Conservation (phyloP, 176 grass and related monocot genomes). For the Bothriochloa decipiens region DNA sequence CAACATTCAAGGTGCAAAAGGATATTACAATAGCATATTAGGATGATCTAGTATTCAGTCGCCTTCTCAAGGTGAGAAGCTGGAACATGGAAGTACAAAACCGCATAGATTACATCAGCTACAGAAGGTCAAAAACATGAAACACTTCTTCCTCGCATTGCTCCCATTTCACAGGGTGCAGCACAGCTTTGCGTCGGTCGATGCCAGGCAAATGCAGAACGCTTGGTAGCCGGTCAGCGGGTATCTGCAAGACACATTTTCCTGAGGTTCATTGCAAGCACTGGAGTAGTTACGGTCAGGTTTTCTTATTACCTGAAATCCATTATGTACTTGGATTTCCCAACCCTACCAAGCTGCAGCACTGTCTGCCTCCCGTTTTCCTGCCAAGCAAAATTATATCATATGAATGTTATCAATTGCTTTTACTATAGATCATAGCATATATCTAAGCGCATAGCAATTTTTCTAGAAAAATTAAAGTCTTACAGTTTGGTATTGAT, state of each 20-base stretch:
- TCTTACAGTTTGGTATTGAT: too few relatives aligned
- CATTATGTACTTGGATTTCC: slow-evolving; percentile 83
- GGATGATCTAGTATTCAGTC: slow-evolving; percentile 1
- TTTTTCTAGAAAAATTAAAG: too few relatives aligned
- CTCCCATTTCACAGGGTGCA: slow-evolving; percentile 58
- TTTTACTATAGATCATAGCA: too few relatives aligned
- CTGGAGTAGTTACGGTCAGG: not conserved
- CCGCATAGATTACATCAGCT: not conserved
- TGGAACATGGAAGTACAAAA: slow-evolving; percentile 8
- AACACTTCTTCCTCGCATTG: too few relatives aligned
- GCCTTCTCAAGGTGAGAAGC: slow-evolving; percentile 41
- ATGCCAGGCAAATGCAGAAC: slow-evolving; percentile 91
- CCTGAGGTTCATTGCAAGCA: not conserved
- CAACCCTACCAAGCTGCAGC: slow-evolving; percentile 81
- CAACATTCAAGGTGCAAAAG: not conserved
- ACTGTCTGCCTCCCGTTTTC: slow-evolving; percentile 82
- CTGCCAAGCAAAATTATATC: slow-evolving; percentile 10
- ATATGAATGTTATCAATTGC: not conserved
- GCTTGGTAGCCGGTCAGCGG: slow-evolving; percentile 94
- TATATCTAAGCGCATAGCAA: too few relatives aligned
- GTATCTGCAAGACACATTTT: slow-evolving; percentile 47
- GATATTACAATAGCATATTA: not conserved
- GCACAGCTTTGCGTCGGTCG: slow-evolving; percentile 89
- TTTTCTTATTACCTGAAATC: slow-evolving; percentile 66
- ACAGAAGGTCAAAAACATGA: not conserved